phyloP scores from a whole-genome alignment of 2,329 filamentous ascomycete species.

The Phialophora tarda region DNA sequence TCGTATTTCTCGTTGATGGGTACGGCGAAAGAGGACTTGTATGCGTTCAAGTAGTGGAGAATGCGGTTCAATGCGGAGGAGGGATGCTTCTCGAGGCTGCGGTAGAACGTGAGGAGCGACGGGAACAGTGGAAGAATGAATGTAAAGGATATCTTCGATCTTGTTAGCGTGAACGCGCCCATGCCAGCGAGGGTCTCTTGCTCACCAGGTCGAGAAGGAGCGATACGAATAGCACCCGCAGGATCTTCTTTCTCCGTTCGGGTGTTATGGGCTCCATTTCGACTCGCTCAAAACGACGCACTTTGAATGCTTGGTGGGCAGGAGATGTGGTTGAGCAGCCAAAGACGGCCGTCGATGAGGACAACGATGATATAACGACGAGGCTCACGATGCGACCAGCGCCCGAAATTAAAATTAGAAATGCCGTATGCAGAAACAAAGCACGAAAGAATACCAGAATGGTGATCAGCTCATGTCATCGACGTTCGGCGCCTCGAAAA shows the following conservation, averaged over 20 bases:
- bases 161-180: constrained; percentile 7
- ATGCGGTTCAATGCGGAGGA: constrained; percentile 77
- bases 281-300: not conserved
- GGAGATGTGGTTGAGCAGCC: not conserved
- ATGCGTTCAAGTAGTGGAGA: constrained; percentile 82
- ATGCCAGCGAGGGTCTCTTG: not conserved
- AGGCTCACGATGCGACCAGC: constrained; percentile 9
- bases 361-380: not conserved
- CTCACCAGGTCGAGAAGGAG: constrained; percentile 86
- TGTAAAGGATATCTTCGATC: constrained; percentile 85
- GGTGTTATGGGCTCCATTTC: constrained; percentile 45
- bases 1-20: constrained; percentile 97
- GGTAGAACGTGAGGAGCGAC: constrained; percentile 94
- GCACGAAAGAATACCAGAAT: constrained; percentile 2
- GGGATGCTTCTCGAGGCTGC: constrained; percentile 71
- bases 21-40: constrained; percentile 89
- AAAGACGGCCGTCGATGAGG: not conserved
- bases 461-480: constrained; percentile 16
- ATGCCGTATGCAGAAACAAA: constrained; percentile 14
- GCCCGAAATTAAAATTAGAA: constrained; percentile 5
- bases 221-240: constrained; percentile 87
- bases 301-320: not conserved
- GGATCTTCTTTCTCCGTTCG: constrained; percentile 73
- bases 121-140: constrained; percentile 97
- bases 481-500: constrained; percentile 1